These are phyloP conservation scores for Stropharia rugosoannulata DNA, from an alignment of 768 basidiomycete species.

Conservation along the genomic window DNA sequence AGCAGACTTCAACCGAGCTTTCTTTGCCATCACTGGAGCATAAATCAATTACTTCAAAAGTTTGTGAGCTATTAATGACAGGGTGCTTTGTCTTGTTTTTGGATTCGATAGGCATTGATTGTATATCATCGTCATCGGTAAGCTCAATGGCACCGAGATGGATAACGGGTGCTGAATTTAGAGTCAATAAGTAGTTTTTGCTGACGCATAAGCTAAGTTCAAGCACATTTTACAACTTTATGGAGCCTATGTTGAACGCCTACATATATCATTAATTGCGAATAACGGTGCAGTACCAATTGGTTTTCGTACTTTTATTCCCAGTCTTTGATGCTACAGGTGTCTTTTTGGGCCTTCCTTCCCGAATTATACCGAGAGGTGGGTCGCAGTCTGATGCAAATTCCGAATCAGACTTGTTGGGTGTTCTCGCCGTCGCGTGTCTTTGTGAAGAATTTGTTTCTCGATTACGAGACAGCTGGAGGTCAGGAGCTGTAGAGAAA, in stretches of 20 bases:
- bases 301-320: neutral
- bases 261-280: neutral
- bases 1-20: neutral
- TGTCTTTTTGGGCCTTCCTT: neutral
- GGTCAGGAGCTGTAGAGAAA: neutral
- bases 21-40: constrained; percentile 14
- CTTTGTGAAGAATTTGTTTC: neutral
- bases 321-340: neutral
- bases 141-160: constrained; percentile 10
- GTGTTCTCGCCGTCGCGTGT: neutral
- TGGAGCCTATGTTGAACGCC: neutral
- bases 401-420: constrained; percentile 1
- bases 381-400: constrained; percentile 11
- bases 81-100: constrained; percentile 1
- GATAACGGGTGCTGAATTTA: neutral
- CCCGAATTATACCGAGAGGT: constrained; percentile 3
- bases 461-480: neutral
- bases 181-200: neutral
- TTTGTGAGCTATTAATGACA: neutral
- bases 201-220: neutral
- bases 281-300: neutral
- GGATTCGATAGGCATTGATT: constrained; percentile 3
- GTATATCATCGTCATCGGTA: neutral
- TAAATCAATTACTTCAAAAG: constrained; percentile 19
- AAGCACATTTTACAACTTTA: neutral